Base-by-base conservation (phyloP, 345 rosid genomes). In the Sapria himalayana region DNA sequence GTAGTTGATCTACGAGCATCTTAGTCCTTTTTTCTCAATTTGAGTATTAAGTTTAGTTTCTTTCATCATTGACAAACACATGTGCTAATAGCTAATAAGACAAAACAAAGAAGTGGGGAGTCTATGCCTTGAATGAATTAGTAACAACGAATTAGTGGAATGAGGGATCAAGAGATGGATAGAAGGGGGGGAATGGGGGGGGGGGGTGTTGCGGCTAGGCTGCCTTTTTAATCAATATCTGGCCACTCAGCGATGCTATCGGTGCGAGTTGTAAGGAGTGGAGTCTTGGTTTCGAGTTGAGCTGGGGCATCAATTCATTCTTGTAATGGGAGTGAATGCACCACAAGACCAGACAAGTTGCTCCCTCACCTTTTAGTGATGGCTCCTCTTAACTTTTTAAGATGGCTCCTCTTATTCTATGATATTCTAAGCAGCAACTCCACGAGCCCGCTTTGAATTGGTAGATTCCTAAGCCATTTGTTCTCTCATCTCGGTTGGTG, bases 331-430 rank as follows among this genome's bases (percentile, higher is more conserved):
- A 46, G 51, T 46, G 41, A 34, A 33, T 35, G 41, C 27, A 46
- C 51, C 3, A 41, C 41, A 46, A 46, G 40, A 46, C 29, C 13
- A 46, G 31, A 46, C 50, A 46, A 33, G 50, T 32, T 46, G 35
- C 24, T 29, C 48, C 25, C 14, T 43, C 24, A 13, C 9, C 41
- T 37, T 9, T n/a, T 15, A 15, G 41, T 3, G 12, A n/a, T 8
- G 9, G 1, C 9, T 8, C 9, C 20, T 36, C 11, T n/a, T 39
- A 20, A 39, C n/a, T n/a, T n/a, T n/a, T n/a, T n/a, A n/a, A n/a
- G n/a, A n/a, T n/a, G n/a, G n/a, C n/a, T n/a, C n/a, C n/a, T n/a
- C n/a, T n/a, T n/a, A n/a, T n/a, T n/a, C n/a, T n/a, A n/a, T n/a
- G n/a, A n/a, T 34, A 32, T 33, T 22, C 50, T 27, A 46, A 46